Evolutionary conservation across 805 yeast species (phyloP).

Genomic region (Myxozyma lipomycoides): DNA sequence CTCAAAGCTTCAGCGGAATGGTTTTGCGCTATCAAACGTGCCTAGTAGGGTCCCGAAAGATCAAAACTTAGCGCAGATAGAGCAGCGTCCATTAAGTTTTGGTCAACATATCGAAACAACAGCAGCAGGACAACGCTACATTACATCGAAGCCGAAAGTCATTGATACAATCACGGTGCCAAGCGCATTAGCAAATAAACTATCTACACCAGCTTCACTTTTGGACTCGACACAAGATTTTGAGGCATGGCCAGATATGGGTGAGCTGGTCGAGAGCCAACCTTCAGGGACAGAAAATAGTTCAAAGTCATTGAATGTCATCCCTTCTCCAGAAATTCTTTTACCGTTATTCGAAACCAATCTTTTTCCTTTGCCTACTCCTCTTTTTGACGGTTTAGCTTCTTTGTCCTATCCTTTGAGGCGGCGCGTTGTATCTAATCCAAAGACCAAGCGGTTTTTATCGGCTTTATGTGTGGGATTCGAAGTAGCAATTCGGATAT

Average conservation of each 20-base stretch:
- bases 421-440: constrained; percentile 20
- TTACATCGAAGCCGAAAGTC: no score
- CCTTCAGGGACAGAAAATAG: no score
- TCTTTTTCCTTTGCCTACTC: constrained; percentile 23
- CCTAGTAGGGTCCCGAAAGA: no score
- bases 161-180: not conserved
- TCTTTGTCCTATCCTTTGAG: constrained; percentile 25
- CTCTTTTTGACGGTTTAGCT: constrained; percentile 21
- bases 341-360: constrained; percentile 21
- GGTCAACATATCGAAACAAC: constrained; percentile 1
- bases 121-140: not conserved
- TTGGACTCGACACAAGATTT: constrained; percentile 4
- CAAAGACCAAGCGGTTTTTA: constrained; percentile 18
- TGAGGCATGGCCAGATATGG: constrained; percentile 21
- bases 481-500: constrained; percentile 24
- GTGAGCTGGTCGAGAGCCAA: no score
- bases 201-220: not conserved
- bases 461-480: constrained; percentile 14
- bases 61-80: no score
- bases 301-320: no score
- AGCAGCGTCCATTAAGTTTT: not conserved
- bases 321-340: constrained; percentile 21
- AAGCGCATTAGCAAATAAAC: not conserved
- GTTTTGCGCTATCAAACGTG: not conserved
- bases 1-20: not conserved